These are phyloP conservation scores for Trichosanthes cucumerina DNA, from an alignment of 306 rosid genomes.

Conservation along the genomic window DNA sequence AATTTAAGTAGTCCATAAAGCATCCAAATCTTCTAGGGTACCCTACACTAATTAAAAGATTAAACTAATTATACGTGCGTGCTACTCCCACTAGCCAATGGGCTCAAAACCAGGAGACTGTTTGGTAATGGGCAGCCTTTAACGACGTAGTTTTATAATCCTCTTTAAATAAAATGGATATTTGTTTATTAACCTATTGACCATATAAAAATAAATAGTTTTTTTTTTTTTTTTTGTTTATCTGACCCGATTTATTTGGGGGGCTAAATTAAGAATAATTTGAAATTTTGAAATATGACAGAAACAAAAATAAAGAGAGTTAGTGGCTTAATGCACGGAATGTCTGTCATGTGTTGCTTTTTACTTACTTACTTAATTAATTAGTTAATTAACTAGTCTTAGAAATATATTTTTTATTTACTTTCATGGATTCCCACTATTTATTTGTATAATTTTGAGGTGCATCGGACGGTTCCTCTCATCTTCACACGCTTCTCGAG, in stretches of 20 bases:
- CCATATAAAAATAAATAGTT: neutral
- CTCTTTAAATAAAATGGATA: neutral
- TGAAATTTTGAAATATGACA: neutral
- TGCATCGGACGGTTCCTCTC: neutral
- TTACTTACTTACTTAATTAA: neutral
- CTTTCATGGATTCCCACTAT: conserved; percentile 1
- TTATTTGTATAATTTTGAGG: neutral
- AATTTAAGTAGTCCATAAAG: neutral
- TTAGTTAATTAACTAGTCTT: neutral
- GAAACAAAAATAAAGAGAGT: neutral
- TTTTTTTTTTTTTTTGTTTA: neutral
- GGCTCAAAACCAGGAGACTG: neutral
- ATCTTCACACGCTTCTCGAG: neutral
- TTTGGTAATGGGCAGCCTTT: neutral
- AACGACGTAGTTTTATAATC: neutral
- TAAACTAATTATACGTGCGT: neutral
- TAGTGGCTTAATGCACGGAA: conserved; percentile 12
- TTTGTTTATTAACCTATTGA: neutral
- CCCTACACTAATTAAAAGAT: neutral
- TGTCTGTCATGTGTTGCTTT: neutral
- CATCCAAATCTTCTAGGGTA: neutral
- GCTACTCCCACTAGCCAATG: neutral
- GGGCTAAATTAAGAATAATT: neutral
- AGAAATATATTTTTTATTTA: neutral
- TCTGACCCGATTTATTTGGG: neutral